Evolutionary conservation across 208 protist genomes (phyloP).

Genomic region (Sergeia podlipaevii): DNA sequence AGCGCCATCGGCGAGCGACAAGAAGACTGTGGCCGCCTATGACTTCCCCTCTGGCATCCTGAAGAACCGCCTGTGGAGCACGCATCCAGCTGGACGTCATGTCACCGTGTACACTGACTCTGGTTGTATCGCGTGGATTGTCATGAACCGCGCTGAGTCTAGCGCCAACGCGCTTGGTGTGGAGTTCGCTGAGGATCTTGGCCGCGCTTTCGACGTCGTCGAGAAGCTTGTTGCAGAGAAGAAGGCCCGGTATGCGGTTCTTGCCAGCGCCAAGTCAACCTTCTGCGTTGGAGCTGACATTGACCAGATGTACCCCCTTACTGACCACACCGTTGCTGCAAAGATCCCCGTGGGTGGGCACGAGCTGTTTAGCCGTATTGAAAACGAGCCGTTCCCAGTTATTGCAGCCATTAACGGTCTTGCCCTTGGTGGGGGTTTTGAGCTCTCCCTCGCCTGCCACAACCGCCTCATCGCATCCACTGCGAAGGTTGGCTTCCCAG

Average conservation of each 20-base stretch:
- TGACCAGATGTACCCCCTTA: slow-evolving; percentile 74
- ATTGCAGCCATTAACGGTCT: slow-evolving; percentile 94
- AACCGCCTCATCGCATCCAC: slow-evolving; percentile 70
- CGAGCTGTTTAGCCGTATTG: slow-evolving; percentile 69
- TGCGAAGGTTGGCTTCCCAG: slow-evolving; percentile 69
- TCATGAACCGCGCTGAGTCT: slow-evolving; percentile 72
- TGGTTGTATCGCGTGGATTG: slow-evolving; percentile 69
- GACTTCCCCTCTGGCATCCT: slow-evolving; percentile 51
- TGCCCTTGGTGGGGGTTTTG: slow-evolving; percentile 93
- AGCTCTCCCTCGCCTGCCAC: slow-evolving; percentile 93
- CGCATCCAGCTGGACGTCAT: slow-evolving; percentile 49
- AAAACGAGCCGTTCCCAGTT: slow-evolving; percentile 55
- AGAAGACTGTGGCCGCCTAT: slow-evolving; percentile 24
- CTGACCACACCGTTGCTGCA: slow-evolving; percentile 35
- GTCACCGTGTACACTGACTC: slow-evolving; percentile 75
- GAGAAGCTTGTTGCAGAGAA: slow-evolving; percentile 55
- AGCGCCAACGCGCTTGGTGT: slow-evolving; percentile 76
- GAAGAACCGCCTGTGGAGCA: slow-evolving; percentile 38
- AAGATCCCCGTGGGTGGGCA: slow-evolving; percentile 37
- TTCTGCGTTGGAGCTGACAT: slow-evolving; percentile 85
- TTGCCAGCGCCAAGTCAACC: slow-evolving; percentile 68
- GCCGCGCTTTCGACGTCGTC: slow-evolving; percentile 50
- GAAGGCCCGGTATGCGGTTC: slow-evolving; percentile 52
- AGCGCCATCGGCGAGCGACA: slow-evolving; percentile 4
- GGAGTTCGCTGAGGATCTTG: slow-evolving; percentile 48